Evolutionary conservation across 768 basidiomycete species (phyloP).

Genomic region (Trametes maxima): DNA sequence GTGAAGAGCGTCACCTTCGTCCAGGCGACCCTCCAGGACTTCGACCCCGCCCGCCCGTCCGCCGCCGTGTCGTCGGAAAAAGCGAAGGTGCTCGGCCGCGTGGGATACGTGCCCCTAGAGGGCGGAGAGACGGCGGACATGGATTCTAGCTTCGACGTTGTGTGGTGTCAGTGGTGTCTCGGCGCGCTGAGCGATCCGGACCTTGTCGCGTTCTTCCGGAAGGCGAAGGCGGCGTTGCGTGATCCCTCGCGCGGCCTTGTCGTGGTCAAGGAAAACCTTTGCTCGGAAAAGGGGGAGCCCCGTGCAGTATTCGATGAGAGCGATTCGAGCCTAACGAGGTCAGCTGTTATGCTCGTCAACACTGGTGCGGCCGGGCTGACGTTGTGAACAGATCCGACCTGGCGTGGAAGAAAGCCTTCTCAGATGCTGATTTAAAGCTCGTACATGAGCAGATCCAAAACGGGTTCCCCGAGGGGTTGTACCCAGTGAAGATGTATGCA

Average conservation of each 20-base stretch:
- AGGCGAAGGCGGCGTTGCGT: conserved; percentile 64
- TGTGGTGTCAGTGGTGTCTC: conserved; percentile 98
- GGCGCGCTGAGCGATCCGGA: conserved; percentile 81
- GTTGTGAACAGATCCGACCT: conserved; percentile 65
- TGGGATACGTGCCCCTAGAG: conserved; percentile 60
- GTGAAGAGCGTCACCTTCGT: conserved; percentile 79
- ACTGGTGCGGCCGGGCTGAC: neutral
- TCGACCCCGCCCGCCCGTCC: conserved; percentile 64
- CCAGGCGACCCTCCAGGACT: conserved; percentile 76
- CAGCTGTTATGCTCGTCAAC: neutral
- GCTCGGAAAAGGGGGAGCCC: conserved; percentile 53
- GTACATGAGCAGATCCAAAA: conserved; percentile 76
- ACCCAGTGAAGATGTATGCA: conserved; percentile 82
- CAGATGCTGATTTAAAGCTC: conserved; percentile 69
- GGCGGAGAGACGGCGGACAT: conserved; percentile 44
- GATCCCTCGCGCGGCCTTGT: conserved; percentile 56
- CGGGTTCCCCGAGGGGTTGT: conserved; percentile 82
- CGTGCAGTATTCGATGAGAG: conserved; percentile 72
- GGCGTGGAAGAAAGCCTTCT: conserved; percentile 79
- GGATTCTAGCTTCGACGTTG: conserved; percentile 77
- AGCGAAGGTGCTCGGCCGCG: conserved; percentile 56
- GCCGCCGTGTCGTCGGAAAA: conserved; percentile 28
- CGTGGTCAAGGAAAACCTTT: conserved; percentile 92
- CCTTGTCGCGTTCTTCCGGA: conserved; percentile 73
- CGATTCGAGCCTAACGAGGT: conserved; percentile 93